Percentiles rank a stretch among this genome's conserved stretches.
These are phyloP conservation scores for Fomitopsis serialis DNA, from an alignment of 768 basidiomycete species.

Conservation along the genomic window DNA sequence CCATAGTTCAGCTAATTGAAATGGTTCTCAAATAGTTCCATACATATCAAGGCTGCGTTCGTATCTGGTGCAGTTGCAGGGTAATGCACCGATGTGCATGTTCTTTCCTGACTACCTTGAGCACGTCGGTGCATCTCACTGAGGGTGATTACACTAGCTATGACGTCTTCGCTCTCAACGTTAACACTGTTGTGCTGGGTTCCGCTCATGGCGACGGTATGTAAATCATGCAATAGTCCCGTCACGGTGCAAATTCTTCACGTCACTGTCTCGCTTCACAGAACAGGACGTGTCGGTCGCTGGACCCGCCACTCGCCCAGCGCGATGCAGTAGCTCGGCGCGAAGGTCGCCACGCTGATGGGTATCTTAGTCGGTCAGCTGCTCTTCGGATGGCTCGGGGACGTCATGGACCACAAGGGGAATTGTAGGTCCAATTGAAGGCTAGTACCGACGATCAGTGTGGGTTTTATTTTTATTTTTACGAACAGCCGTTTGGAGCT, in stretches of 20 bases:
- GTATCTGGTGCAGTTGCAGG: conserved; percentile 31
- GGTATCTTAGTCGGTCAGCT: conserved; percentile 37
- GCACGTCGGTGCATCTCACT: not conserved
- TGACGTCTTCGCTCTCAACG: conserved; percentile 39
- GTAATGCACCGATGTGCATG: conserved; percentile 27
- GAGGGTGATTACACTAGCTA: conserved; percentile 22
- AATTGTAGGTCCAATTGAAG: conserved; percentile 23
- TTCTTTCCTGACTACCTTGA: not conserved
- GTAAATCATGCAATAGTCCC: too few relatives aligned
- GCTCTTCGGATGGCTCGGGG: conserved; percentile 41
- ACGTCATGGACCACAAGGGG: conserved; percentile 35
- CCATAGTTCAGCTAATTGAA: not conserved
- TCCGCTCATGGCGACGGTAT: conserved; percentile 31
- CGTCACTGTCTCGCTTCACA: not conserved
- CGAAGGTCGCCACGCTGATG: conserved; percentile 37
- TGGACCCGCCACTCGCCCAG: too few relatives aligned
- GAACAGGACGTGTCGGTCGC: conserved; percentile 8
- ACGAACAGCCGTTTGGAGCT: conserved; percentile 31
- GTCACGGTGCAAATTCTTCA: too few relatives aligned
- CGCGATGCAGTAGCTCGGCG: conserved; percentile 43
- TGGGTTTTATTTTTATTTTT: not conserved
- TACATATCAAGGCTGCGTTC: conserved; percentile 36
- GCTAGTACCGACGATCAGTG: too few relatives aligned
- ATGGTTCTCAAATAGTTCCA: conserved; percentile 42
- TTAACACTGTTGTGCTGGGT: conserved; percentile 41